phyloP scores from a whole-genome alignment of 2,329 filamentous ascomycete species.

The Sporothrix pallida region DNA sequence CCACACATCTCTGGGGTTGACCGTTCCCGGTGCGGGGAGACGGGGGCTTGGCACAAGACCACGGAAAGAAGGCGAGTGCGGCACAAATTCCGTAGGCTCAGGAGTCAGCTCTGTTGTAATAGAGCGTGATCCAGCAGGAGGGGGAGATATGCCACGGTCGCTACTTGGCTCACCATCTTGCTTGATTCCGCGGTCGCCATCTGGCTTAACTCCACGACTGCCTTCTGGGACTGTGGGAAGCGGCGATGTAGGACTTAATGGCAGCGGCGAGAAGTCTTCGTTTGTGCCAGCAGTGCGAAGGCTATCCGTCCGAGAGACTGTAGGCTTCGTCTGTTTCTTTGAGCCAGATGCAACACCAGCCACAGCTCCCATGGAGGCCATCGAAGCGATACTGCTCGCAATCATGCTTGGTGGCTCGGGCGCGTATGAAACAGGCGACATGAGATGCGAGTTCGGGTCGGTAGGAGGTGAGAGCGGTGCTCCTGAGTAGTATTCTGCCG shows the following conservation, averaged over 20 bases:
- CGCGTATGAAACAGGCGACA: slow-evolving; percentile 29
- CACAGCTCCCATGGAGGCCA: slow-evolving; percentile 28
- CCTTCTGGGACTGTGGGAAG: slow-evolving; percentile 28
- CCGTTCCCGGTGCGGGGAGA: slow-evolving; percentile 53
- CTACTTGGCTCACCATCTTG: not conserved
- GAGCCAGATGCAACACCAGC: slow-evolving; percentile 22
- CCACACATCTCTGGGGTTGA: slow-evolving; percentile 62
- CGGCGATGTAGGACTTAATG: slow-evolving; percentile 39
- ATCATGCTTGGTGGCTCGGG: slow-evolving; percentile 26
- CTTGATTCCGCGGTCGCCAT: not conserved
- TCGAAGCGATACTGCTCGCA: slow-evolving; percentile 34
- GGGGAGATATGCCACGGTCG: not conserved
- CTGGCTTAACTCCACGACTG: slow-evolving; percentile 13
- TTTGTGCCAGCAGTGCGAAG: slow-evolving; percentile 10
- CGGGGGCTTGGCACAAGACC: slow-evolving; percentile 39
- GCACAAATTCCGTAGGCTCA: slow-evolving; percentile 37
- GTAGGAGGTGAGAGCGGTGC: slow-evolving; percentile 41
- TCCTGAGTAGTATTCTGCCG: slow-evolving; percentile 42
- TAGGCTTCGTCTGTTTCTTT: slow-evolving; percentile 27
- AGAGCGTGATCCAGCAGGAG: not conserved
- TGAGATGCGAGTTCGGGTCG: slow-evolving; percentile 31
- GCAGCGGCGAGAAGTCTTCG: slow-evolving; percentile 36
- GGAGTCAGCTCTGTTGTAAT: slow-evolving; percentile 30
- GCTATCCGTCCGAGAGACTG: slow-evolving; percentile 33
- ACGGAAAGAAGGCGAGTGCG: slow-evolving; percentile 33